Conservation (phyloP, 148 eudicot species). For the Suaeda aralocaspica region DNA sequence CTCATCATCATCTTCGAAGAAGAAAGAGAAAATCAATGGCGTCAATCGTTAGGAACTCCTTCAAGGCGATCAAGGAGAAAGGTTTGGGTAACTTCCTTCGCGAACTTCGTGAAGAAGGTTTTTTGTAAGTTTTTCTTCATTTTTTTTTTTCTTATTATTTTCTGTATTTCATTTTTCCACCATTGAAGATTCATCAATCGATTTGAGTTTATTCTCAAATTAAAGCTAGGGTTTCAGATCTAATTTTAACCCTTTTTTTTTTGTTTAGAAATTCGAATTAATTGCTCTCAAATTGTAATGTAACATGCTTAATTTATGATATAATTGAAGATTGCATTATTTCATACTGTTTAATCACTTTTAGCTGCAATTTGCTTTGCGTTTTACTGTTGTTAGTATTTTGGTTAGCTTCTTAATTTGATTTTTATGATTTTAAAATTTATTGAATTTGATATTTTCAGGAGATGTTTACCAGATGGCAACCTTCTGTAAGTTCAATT, state of each 20-base stretch:
- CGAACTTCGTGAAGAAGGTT: conserved; percentile 74
- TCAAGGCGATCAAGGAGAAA: conserved; percentile 62
- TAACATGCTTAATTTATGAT: neutral
- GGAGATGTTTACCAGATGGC: conserved; percentile 65
- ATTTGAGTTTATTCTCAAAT: neutral
- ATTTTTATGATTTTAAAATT: too few relatives aligned
- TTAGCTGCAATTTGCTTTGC: neutral
- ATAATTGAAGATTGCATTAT: neutral
- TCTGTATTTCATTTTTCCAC: neutral
- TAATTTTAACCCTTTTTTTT: neutral
- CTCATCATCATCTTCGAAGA: neutral
- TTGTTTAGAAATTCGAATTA: neutral
- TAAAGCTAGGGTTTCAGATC: conserved; percentile 19
- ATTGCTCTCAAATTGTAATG: neutral
- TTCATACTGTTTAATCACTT: neutral
- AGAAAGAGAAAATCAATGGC: conserved; percentile 49
- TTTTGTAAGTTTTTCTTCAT: conserved; percentile 34
- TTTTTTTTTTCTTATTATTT: too few relatives aligned
- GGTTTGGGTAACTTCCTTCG: conserved; percentile 56
- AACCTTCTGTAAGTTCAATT: conserved; percentile 61
- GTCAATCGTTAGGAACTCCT: conserved; percentile 51
- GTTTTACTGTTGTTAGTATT: too few relatives aligned
- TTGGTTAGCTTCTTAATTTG: neutral
- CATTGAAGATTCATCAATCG: neutral
- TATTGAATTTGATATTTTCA: conserved; percentile 24